These are phyloP conservation scores for Talaromyces liani DNA, from an alignment of 495 filamentous ascomycete species.

Conservation along the genomic window DNA sequence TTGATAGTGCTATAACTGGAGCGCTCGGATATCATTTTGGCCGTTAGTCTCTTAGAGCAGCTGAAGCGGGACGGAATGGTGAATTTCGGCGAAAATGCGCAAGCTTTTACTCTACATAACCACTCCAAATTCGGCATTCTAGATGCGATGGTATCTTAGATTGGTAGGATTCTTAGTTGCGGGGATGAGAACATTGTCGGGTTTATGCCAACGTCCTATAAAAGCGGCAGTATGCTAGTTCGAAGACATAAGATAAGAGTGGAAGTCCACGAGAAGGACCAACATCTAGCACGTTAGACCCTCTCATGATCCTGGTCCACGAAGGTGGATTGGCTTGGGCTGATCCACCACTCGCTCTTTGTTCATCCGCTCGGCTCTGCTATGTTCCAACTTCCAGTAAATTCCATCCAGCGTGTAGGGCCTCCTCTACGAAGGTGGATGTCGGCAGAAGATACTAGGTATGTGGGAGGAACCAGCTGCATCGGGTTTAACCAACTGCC, in stretches of 20 bases:
- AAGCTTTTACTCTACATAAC: slow-evolving; percentile 3
- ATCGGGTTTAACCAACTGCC: no score
- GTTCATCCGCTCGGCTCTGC: no score
- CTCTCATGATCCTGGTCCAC: background rate
- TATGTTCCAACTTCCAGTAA: no score
- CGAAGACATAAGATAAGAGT: background rate
- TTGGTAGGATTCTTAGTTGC: slow-evolving; percentile 6
- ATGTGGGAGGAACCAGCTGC: no score
- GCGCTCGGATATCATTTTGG: background rate
- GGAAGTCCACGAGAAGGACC: background rate
- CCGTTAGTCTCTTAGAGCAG: background rate
- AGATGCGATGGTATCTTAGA: slow-evolving; percentile 5
- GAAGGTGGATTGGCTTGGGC: background rate
- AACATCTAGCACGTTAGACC: no score
- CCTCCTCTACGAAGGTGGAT: no score
- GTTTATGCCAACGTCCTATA: background rate
- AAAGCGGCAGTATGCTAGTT: background rate
- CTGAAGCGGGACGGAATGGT: background rate
- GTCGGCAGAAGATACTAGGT: no score
- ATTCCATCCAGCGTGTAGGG: no score
- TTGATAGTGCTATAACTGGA: no score
- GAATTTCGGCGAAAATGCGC: slow-evolving; percentile 6
- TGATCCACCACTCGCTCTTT: no score
- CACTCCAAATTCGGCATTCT: background rate
- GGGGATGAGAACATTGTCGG: slow-evolving; percentile 1